These are phyloP conservation scores for Leucaena leucocephala DNA, from an alignment of 306 rosid species.

Conservation along the genomic window DNA sequence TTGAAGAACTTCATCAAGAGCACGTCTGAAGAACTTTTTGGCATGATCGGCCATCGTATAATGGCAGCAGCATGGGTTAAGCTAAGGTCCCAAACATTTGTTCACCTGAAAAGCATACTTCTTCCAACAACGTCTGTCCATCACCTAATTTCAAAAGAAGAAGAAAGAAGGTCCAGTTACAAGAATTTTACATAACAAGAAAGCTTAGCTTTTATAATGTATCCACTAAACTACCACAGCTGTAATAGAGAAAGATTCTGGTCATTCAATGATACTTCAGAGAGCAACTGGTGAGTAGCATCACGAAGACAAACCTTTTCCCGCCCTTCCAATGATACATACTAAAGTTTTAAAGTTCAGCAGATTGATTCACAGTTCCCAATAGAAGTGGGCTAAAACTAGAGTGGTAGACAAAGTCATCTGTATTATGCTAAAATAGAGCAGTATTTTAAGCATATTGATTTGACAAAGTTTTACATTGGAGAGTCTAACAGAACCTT, in stretches of 20 bases:
- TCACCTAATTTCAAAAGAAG: slow-evolving; percentile 3
- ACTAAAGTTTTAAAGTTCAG: background rate
- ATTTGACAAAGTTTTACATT: background rate
- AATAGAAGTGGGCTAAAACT: background rate
- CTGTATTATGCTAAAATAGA: background rate
- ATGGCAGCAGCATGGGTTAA: slow-evolving; percentile 19
- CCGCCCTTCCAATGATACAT: background rate
- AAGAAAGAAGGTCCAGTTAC: background rate
- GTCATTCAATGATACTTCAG: background rate
- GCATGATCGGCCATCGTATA: background rate
- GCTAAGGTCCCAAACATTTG: slow-evolving; percentile 20
- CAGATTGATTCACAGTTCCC: background rate
- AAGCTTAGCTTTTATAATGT: background rate
- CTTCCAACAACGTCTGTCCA: background rate
- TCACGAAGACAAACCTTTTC: background rate
- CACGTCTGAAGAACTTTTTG: background rate
- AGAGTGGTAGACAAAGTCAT: background rate
- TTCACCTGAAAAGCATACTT: background rate
- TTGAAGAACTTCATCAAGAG: background rate
- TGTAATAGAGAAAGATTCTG: background rate
- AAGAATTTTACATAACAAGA: background rate
- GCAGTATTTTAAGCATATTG: background rate
- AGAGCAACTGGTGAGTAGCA: background rate
- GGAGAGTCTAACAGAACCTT: background rate
- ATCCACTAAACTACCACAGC: background rate